Percentiles rank a stretch among this genome's conserved stretches.
Evolutionary conservation across 2,329 filamentous ascomycete species (phyloP).

Genomic region (Nemania diffusa): DNA sequence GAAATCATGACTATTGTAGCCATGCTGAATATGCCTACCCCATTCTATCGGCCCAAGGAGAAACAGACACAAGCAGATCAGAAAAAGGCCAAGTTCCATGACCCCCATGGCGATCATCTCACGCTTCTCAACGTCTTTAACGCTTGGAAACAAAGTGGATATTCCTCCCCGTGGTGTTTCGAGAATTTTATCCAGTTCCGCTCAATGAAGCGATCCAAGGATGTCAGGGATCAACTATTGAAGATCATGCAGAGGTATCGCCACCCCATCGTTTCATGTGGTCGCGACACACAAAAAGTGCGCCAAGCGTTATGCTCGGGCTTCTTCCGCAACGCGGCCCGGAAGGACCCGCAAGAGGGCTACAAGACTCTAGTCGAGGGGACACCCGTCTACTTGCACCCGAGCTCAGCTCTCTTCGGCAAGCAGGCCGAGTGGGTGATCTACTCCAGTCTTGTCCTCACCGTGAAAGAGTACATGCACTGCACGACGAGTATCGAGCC

Average conservation of each 20-base stretch:
- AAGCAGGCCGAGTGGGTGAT: constrained; percentile 97
- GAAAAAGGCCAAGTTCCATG: constrained; percentile 97
- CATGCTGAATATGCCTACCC: constrained; percentile 86
- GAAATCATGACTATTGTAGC: constrained; percentile 95
- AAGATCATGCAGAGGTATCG: constrained; percentile 95
- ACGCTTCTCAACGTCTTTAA: constrained; percentile 98
- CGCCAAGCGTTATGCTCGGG: constrained; percentile 89
- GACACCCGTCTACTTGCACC: constrained; percentile 94
- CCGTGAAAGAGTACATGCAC: constrained; percentile 98
- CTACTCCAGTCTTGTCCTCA: constrained; percentile 90
- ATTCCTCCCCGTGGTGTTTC: constrained; percentile 89
- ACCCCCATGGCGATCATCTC: constrained; percentile 91
- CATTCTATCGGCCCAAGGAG: constrained; percentile 97
- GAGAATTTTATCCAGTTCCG: constrained; percentile 98
- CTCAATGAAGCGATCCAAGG: constrained; percentile 86
- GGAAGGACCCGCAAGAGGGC: constrained; percentile 95
- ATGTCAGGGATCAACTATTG: constrained; percentile 90
- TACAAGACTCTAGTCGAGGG: constrained; percentile 98
- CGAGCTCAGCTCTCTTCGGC: constrained; percentile 89
- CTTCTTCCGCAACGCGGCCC: constrained; percentile 94
- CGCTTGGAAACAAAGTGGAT: constrained; percentile 89
- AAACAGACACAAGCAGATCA: constrained; percentile 97
- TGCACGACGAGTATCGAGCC: constrained; percentile 92
- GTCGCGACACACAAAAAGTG: constrained; percentile 85
- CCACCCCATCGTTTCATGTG: constrained; percentile 84